Conservation (phyloP, 1,139 yeast species). For the Nematodospora anomalae region DNA sequence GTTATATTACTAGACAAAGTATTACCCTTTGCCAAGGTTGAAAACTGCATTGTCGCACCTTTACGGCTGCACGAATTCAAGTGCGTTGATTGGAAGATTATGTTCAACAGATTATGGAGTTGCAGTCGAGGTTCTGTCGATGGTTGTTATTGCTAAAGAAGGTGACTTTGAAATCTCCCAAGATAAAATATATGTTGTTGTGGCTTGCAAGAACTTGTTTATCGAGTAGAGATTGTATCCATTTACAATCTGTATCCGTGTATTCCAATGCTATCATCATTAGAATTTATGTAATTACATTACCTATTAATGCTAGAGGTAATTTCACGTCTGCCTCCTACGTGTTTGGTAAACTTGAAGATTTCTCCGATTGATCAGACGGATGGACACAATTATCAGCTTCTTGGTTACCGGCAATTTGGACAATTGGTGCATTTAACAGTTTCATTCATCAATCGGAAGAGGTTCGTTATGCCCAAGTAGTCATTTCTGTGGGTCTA, state of each 20-base stretch:
- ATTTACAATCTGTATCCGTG: conserved; percentile 60
- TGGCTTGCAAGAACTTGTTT: conserved; percentile 33
- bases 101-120: conserved; percentile 41
- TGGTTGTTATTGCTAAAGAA: conserved; percentile 30
- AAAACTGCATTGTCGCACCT: conserved; percentile 40
- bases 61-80: conserved; percentile 42
- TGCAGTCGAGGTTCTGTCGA: conserved; percentile 35
- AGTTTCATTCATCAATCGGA: conserved; percentile 73
- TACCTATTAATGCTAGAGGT: conserved; percentile 53
- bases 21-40: conserved; percentile 30
- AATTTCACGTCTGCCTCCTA: conserved; percentile 32
- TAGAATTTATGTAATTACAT: conserved; percentile 59
- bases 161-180: conserved; percentile 33
- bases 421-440: conserved; percentile 71
- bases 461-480: conserved; percentile 66
- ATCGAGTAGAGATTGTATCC: conserved; percentile 47
- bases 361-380: conserved; percentile 55
- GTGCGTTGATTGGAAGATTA: conserved; percentile 36
- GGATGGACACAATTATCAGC: conserved; percentile 62
- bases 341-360: conserved; percentile 58
- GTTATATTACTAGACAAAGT: conserved; percentile 56
- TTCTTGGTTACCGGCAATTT: conserved; percentile 65
- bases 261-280: conserved; percentile 54
- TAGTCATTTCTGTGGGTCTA: conserved; percentile 65
- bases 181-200: conserved; percentile 35